A percentile compares a stretch with the other conserved stretches of the same genome.
phyloP scores from a whole-genome alignment of 352 stramenopile genomes.

The Peronospora belbahrii region DNA sequence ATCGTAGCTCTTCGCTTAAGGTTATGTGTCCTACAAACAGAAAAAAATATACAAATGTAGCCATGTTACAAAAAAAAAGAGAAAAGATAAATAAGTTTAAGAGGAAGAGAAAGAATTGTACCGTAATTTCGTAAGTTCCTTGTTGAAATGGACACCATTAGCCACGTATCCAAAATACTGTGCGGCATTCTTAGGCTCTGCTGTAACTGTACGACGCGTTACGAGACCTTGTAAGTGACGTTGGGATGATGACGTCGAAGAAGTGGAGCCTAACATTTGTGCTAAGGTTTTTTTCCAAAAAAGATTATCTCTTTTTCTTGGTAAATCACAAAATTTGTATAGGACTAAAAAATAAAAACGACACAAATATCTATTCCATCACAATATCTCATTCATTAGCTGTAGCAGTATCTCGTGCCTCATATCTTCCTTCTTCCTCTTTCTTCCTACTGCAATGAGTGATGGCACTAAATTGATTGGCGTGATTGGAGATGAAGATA shows the following conservation, averaged over 20 bases:
- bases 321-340: conserved; percentile 5
- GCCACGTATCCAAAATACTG: conserved; percentile 73
- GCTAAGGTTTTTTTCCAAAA: no score
- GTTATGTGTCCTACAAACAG: conserved; percentile 40
- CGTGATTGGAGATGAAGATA: conserved; percentile 93
- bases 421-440: background rate
- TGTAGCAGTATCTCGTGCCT: no score
- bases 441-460: conserved; percentile 46
- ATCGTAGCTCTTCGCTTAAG: conserved; percentile 60
- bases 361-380: no score
- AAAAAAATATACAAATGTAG: conserved; percentile 7
- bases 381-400: no score
- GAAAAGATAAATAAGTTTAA: background rate
- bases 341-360: conserved; percentile 1
- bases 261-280: conserved; percentile 17
- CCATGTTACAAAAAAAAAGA: conserved; percentile 2
- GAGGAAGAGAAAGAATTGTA: conserved; percentile 10
- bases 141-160: conserved; percentile 43
- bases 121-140: conserved; percentile 45
- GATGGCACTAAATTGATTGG: conserved; percentile 81
- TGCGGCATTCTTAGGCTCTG: conserved; percentile 47
- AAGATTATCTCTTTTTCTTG: conserved; percentile 5
- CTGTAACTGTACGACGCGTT: conserved; percentile 37
- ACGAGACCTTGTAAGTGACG: conserved; percentile 64
- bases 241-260: conserved; percentile 22